Evolutionary conservation across 2,329 filamentous ascomycete genomes (phyloP).

Genomic region (Diaporthe ampelina): DNA sequence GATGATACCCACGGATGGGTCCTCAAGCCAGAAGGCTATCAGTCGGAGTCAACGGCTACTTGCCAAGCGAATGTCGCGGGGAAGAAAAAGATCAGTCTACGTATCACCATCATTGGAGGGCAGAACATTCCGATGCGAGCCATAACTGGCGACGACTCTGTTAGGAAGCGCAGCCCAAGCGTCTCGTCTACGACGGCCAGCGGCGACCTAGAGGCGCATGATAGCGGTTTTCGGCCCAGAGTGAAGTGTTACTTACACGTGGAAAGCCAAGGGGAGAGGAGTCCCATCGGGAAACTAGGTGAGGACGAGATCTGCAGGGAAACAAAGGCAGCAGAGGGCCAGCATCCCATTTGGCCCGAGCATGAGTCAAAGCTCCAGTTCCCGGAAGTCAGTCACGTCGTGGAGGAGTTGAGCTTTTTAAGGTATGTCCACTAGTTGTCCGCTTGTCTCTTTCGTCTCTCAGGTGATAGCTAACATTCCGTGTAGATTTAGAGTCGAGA

Average conservation of each 20-base stretch:
- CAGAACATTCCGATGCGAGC: slow-evolving; percentile 75
- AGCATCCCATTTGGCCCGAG: slow-evolving; percentile 73
- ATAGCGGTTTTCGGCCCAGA: slow-evolving; percentile 75
- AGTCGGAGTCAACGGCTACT: slow-evolving; percentile 55
- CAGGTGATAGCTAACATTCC: background rate
- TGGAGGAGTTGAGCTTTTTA: slow-evolving; percentile 80
- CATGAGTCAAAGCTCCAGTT: slow-evolving; percentile 69
- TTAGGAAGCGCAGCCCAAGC: slow-evolving; percentile 45
- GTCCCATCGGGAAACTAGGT: slow-evolving; percentile 49
- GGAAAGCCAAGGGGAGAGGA: slow-evolving; percentile 67
- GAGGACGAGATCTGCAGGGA: slow-evolving; percentile 49
- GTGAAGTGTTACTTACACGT: slow-evolving; percentile 87
- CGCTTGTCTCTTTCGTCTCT: background rate
- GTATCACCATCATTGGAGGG: slow-evolving; percentile 80
- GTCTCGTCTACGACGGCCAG: slow-evolving; percentile 45
- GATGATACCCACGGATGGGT: slow-evolving; percentile 87
- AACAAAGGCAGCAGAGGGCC: slow-evolving; percentile 67
- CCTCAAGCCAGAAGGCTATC: slow-evolving; percentile 84
- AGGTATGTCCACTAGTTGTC: slow-evolving; percentile 60
- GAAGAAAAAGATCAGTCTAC: slow-evolving; percentile 73
- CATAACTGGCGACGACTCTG: slow-evolving; percentile 48
- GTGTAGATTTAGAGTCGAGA: slow-evolving; percentile 67
- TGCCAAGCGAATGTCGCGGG: slow-evolving; percentile 61
- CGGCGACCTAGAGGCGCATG: slow-evolving; percentile 56
- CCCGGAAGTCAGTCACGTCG: slow-evolving; percentile 67